phyloP scores from a whole-genome alignment of 352 stramenopile species.

The Phytopythium chamaehyphon region DNA sequence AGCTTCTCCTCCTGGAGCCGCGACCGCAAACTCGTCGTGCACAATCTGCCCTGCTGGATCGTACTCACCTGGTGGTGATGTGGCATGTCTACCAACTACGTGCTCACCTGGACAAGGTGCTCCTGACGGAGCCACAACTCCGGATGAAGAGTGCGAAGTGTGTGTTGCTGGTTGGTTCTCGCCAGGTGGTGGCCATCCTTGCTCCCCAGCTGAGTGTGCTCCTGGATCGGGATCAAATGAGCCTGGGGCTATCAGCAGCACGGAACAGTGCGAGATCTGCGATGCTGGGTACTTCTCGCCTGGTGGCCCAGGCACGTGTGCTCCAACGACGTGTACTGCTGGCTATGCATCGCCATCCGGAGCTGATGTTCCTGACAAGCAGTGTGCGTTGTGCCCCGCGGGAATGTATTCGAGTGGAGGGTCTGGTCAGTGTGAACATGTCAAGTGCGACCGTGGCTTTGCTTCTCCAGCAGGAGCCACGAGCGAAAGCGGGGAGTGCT shows the following conservation, averaged over 20 bases:
- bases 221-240: slow-evolving; percentile 26
- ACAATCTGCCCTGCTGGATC: slow-evolving; percentile 22
- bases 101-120: slow-evolving; percentile 33
- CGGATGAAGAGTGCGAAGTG: slow-evolving; percentile 20
- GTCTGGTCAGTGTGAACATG: slow-evolving; percentile 28
- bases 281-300: slow-evolving; percentile 28
- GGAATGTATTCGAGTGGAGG: slow-evolving; percentile 33
- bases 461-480: slow-evolving; percentile 27
- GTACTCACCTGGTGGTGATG: slow-evolving; percentile 20
- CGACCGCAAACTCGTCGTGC: slow-evolving; percentile 27
- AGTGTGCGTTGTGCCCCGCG: slow-evolving; percentile 31
- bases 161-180: slow-evolving; percentile 35
- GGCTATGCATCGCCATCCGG: slow-evolving; percentile 35
- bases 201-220: slow-evolving; percentile 20
- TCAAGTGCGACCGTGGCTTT: slow-evolving; percentile 26
- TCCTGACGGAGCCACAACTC: slow-evolving; percentile 16
- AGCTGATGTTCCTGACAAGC: slow-evolving; percentile 28
- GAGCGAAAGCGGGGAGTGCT: slow-evolving; percentile 20
- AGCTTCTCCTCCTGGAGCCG: slow-evolving; percentile 24
- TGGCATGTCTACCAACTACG: slow-evolving; percentile 22
- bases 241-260: slow-evolving; percentile 21
- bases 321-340: slow-evolving; percentile 24
- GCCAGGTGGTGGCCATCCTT: slow-evolving; percentile 21
- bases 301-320: slow-evolving; percentile 19
- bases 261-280: slow-evolving; percentile 26